These are phyloP conservation scores for Trichoderma erinaceum DNA, from an alignment of 495 filamentous ascomycete genomes.

Conservation along the genomic window DNA sequence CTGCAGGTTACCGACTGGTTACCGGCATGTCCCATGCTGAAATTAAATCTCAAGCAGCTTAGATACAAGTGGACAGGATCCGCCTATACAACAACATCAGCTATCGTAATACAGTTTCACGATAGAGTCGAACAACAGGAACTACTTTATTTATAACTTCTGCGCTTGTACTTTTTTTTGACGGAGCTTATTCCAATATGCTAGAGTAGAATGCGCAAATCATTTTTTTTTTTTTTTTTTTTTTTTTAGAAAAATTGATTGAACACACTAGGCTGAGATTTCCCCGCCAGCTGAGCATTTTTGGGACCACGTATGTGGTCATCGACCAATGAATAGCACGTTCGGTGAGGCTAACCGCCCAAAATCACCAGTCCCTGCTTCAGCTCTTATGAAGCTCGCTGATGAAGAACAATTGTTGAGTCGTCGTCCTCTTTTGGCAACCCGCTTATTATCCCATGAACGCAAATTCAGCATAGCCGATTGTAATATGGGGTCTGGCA, in stretches of 20 bases:
- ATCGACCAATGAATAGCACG: not conserved
- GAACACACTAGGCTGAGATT: too few species aligned
- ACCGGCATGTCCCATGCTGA: not conserved
- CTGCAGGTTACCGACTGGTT: not conserved
- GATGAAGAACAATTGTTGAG: not conserved
- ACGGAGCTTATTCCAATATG: too few species aligned
- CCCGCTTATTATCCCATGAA: not conserved
- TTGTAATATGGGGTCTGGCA: too few species aligned
- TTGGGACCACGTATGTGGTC: not conserved
- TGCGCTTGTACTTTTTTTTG: too few species aligned
- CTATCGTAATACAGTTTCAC: not conserved
- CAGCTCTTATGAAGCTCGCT: not conserved
- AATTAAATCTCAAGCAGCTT: not conserved
- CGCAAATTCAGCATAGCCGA: not conserved
- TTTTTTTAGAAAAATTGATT: too few species aligned
- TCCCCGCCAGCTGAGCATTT: not conserved
- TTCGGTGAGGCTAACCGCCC: not conserved
- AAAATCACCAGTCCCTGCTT: not conserved
- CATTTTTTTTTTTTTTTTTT: too few species aligned
- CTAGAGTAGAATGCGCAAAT: too few species aligned
- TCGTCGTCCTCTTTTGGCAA: not conserved
- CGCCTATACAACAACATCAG: not conserved
- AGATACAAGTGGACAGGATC: not conserved
- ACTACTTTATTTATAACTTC: too few species aligned
- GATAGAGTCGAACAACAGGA: too few species aligned